Evolutionary conservation across 176 grass and related monocot genomes (phyloP).

Genomic region (Zea mays): Zm-B73-REFERENCE-NAM-5.0 NC_050097.1:6216501-6217000

Average conservation of each 20-base stretch:
- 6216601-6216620: too few species aligned
- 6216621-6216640: too few species aligned
- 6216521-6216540: not conserved
- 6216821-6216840: not conserved
- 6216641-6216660: conserved; percentile 13
- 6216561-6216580: too few species aligned
- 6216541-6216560: not conserved
- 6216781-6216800: conserved; percentile 71
- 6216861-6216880: not conserved
- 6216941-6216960: not conserved
- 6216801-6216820: conserved; percentile 21
- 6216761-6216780: conserved; percentile 95
- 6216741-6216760: conserved; percentile 84
- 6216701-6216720: not conserved
- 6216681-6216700: too few species aligned
- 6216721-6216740: conserved; percentile 76
- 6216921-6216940: not conserved
- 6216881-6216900: not conserved
- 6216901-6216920: too few species aligned
- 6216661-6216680: not conserved
- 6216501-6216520: conserved; percentile 28
- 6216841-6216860: not conserved
- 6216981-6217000: not conserved
- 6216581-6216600: too few species aligned
- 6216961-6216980: conserved; percentile 21